Evolutionary conservation across 1,139 yeast genomes (phyloP), one percentile per base, ranked within the genome.

Genomic region (Taphrina wiesneri): DNA sequence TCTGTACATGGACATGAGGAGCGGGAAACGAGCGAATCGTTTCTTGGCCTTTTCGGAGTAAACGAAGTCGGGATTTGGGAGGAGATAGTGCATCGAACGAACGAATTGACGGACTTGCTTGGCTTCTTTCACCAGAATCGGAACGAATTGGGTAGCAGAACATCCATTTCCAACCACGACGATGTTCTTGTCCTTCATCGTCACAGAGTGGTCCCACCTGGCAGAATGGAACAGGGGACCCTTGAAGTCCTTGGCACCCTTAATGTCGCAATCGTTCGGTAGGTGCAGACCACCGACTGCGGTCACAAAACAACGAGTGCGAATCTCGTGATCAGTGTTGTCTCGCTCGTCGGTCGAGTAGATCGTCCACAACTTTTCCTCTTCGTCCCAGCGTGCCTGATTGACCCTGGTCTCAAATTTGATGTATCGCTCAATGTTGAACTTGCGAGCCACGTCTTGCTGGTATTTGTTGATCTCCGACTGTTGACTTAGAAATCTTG

Each of bases 101-200:
- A 62, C 65, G 36, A 62, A 53, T 28, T 62, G 65, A 9, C 60
- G 60, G 30, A 62, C 60, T 17, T 30, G 46, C 49, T 53, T 62
- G 56, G 60, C 65, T 4, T 62, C 60, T 47, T 53, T 53, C 32
- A 47, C 57, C 17, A 62, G 45, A 17, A 62, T 61, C n/a, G 72
- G 73, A 23, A 73, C 69, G 4, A 74, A 69, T 63, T 74, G 76
- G 41, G 71, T 69, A 1, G 74, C 76, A 5, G 74, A 69, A 26
- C 74, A 72, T n/a, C 76, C 76, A 39, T 72, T 70, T 4, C 76
- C 76, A 28, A 74, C 70, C 7, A 74, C 71, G n/a, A 73, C 73
- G 25, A 74, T 70, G 17, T 69, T 67, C 63, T 73, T 73, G 43
- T 70, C 71, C 39, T 66, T 72, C 17, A 70, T 56, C 23, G 67